A percentile compares a stretch with the other conserved stretches of the same genome.
phyloP scores from a whole-genome alignment of 768 basidiomycete genomes.

The Kwoniella bestiolae region DNA sequence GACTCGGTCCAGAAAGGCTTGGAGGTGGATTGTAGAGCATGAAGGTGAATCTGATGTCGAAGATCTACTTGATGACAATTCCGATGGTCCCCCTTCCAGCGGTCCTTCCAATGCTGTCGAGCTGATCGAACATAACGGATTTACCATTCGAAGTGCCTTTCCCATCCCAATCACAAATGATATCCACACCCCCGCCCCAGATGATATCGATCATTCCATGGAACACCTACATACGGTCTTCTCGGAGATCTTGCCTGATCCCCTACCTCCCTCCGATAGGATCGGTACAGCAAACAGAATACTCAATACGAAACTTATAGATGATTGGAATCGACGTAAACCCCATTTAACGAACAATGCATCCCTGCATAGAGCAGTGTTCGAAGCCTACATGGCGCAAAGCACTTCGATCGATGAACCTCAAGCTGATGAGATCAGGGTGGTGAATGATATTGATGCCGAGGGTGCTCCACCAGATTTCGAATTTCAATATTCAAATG shows the following conservation, averaged over 20 bases:
- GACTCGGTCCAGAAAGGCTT: conserved; percentile 8
- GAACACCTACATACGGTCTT: conserved; percentile 4
- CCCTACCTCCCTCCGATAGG: conserved; percentile 19
- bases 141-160: conserved; percentile 9
- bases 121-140: conserved; percentile 12
- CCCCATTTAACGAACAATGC: conserved; percentile 31
- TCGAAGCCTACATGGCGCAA: conserved; percentile 69
- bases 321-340: conserved; percentile 28
- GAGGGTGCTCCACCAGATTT: conserved; percentile 72
- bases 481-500: conserved; percentile 87
- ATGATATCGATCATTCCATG: not conserved
- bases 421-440: conserved; percentile 68
- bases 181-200: not conserved
- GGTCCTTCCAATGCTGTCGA: conserved; percentile 15
- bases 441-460: conserved; percentile 71
- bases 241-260: conserved; percentile 8
- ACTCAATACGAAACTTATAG: conserved; percentile 21
- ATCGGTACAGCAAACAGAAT: conserved; percentile 20
- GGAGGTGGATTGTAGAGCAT: conserved; percentile 8
- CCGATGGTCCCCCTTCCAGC: conserved; percentile 11
- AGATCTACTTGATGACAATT: conserved; percentile 14
- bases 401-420: conserved; percentile 72
- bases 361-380: conserved; percentile 60
- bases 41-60: conserved; percentile 29
- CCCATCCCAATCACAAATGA: not conserved